Conservation (phyloP, 192 early-diverging fungal genomes). For the Rhizophagus sp. region DNA sequence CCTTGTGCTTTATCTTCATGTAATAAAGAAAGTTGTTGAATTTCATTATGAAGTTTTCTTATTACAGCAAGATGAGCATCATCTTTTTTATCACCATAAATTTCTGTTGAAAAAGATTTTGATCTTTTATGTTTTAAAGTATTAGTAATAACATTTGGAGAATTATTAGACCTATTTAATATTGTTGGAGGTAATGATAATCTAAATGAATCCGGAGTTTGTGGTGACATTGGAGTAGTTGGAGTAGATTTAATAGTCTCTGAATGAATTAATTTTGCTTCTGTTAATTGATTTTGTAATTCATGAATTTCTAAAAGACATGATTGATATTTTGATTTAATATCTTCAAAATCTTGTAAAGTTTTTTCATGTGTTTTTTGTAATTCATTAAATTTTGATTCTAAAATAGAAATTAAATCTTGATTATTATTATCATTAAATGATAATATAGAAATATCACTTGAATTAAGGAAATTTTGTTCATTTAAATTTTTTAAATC, state of each 20-base stretch:
- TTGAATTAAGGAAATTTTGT: not conserved
- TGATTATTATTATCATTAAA: not conserved
- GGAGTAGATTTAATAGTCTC: not conserved
- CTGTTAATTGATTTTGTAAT: not conserved
- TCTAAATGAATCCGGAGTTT: not conserved
- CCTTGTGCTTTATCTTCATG: conserved; percentile 31
- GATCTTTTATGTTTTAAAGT: conserved; percentile 5
- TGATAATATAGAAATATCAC: not conserved
- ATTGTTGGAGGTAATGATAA: not conserved
- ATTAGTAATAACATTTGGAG: not conserved
- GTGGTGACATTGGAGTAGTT: not conserved
- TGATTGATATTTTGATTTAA: conserved; percentile 24
- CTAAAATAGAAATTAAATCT: not conserved
- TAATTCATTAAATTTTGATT: conserved; percentile 16
- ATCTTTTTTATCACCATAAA: conserved; percentile 19
- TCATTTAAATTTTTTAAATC: not conserved
- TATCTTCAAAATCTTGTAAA: conserved; percentile 3
- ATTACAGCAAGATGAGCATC: not conserved
- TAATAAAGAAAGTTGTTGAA: conserved; percentile 24
- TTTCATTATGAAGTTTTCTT: conserved; percentile 21
- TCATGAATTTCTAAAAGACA: conserved; percentile 28
- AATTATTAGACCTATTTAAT: not conserved
- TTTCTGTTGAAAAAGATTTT: conserved; percentile 16
- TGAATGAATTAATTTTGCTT: not conserved
- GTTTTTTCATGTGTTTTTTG: conserved; percentile 21